Base-by-base conservation (phyloP, 352 stramenopile species). In the Globisporangium barbulae region DNA sequence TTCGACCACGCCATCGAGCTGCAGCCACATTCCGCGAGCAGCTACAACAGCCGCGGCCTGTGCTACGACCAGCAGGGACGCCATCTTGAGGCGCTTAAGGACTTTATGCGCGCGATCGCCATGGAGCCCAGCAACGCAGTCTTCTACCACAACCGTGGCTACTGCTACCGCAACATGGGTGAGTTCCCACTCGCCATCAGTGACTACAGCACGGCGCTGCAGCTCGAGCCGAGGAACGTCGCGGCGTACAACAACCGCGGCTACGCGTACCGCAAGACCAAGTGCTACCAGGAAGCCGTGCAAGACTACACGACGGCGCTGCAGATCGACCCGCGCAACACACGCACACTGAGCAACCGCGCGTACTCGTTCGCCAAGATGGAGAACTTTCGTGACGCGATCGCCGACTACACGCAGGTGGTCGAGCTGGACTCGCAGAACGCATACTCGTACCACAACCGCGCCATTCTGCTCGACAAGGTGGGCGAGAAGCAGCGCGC, bases 341-440 rank as follows among this genome's bases (percentile, higher is more conserved):
- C 85, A 28, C 86, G 90, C 28, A 89, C 83, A 28, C 74, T 93
- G 22, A 93, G 89, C 67, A 96, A 96, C 62, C 85, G 88, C 63
- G 88, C 81, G 12, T 96, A 96, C 59, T 92, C 83, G 59, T 82
- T 80, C 53, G 89, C 88, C 30, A 94, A 95, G 72, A 91, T 91
- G 78, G 88, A 86, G 25, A 62, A 63, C 22, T 77, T 87, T 31
- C 57, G 74, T 57, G 71, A 83, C 50, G 85, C 85, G 22, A 79
- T 94, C 25, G 73, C 61, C 33, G 89, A 97, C 70, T 97, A 96
- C 71, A 75, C 78, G 19, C 71, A 66, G 15, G 88, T 95, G n/a
- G 63, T 96, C 15, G 63, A 61, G 33, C 65, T 96, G 17, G 86
- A 96, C 39, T 69, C 81, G 21, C 63, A 77, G 22, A 96, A 94